These are phyloP conservation scores for Psilocybe mexicana DNA, from an alignment of 1,284 basidiomycete species.

Conservation along the genomic window DNA sequence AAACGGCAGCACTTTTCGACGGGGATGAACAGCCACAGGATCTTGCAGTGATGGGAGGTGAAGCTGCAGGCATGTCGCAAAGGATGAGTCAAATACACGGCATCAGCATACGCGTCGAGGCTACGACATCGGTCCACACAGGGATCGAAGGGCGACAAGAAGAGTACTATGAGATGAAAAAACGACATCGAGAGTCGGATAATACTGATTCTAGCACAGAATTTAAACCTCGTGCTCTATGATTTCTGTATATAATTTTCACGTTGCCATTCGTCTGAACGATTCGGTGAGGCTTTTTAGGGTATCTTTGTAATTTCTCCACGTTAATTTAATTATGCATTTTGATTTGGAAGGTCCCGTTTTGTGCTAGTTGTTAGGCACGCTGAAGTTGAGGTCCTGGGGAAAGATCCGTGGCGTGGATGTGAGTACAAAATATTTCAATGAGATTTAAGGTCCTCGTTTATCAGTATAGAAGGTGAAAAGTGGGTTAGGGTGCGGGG, in stretches of 20 bases:
- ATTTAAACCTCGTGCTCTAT: neutral
- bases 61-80: constrained; percentile 53
- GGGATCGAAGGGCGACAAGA: constrained; percentile 13
- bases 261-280: neutral
- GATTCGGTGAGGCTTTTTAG: too few species aligned
- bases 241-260: neutral
- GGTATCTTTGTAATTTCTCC: too few species aligned
- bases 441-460: neutral
- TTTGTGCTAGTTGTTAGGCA: neutral
- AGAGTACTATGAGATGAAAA: constrained; percentile 29
- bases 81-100: constrained; percentile 28
- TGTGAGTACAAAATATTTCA: neutral
- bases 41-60: constrained; percentile 47
- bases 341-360: neutral
- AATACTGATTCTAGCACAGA: neutral
- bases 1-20: constrained; percentile 68
- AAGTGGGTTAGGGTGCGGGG: constrained; percentile 36
- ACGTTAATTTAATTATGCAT: too few species aligned
- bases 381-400: too few species aligned
- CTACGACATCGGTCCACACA: neutral
- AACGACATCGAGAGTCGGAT: constrained; percentile 22
- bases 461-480: neutral
- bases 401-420: too few species aligned
- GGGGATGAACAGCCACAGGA: constrained; percentile 49
- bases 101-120: constrained; percentile 1